Conservation (phyloP, 2,329 filamentous ascomycete species). For the Esteya vermicola region DNA sequence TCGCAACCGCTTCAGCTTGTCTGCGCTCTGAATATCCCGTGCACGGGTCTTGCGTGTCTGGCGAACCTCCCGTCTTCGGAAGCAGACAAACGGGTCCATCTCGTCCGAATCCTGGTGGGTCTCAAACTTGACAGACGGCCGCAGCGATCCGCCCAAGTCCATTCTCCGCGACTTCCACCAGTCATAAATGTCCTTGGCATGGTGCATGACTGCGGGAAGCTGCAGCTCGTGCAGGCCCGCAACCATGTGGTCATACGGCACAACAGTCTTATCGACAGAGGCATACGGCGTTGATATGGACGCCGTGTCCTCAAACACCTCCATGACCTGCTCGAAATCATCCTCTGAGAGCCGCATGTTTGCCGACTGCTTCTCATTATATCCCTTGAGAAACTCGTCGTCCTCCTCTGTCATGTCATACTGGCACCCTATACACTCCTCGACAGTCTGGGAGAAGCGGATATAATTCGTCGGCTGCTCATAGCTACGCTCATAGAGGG, state of each 20-base stretch:
- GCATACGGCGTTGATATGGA: conserved; percentile 76
- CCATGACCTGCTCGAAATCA: conserved; percentile 88
- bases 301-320: conserved; percentile 83
- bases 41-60: conserved; percentile 90
- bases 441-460: conserved; percentile 93
- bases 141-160: conserved; percentile 54
- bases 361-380: conserved; percentile 63
- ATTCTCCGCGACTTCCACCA: conserved; percentile 71
- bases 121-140: conserved; percentile 80
- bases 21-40: conserved; percentile 83
- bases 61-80: conserved; percentile 84
- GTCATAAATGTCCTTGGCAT: conserved; percentile 70
- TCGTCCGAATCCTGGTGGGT: conserved; percentile 90
- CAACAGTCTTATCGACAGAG: conserved; percentile 74
- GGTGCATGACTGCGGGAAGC: conserved; percentile 32
- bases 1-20: conserved; percentile 84
- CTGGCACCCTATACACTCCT: conserved; percentile 77
- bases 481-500: conserved; percentile 68
- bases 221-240: conserved; percentile 44
- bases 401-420: conserved; percentile 96
- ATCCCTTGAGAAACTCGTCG: conserved; percentile 65
- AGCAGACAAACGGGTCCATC: conserved; percentile 94
- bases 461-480: conserved; percentile 86
- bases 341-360: conserved; percentile 64
- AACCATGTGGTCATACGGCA: conserved; percentile 64